Conservation (phyloP, 1,139 yeast genomes). For the Suhomyces maxii region DNA sequence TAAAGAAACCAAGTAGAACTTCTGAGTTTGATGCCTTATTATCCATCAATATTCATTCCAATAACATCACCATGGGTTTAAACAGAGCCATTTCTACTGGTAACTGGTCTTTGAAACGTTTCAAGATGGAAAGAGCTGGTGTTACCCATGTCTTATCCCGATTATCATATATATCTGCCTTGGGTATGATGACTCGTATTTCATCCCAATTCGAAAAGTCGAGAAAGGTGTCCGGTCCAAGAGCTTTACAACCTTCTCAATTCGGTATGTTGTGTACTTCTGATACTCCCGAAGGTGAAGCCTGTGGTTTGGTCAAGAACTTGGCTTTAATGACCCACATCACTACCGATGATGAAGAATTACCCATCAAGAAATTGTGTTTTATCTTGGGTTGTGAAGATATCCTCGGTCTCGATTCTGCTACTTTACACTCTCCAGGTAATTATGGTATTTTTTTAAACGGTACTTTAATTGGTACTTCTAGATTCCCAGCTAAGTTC, state of each 20-base stretch:
- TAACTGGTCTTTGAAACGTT: constrained; percentile 97
- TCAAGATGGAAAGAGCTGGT: constrained; percentile 99
- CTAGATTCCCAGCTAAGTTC: constrained; percentile 80
- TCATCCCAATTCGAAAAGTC: constrained; percentile 98
- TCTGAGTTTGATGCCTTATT: constrained; percentile 92
- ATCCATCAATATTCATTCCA: constrained; percentile 86
- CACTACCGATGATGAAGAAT: constrained; percentile 97
- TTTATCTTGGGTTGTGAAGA: constrained; percentile 88
- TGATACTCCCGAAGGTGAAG: constrained; percentile 99
- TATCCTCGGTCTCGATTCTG: constrained; percentile 76
- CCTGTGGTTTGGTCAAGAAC: constrained; percentile 97
- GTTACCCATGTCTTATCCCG: constrained; percentile 95
- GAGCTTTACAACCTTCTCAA: constrained; percentile 98
- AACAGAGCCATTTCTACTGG: constrained; percentile 98
- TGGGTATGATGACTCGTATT: constrained; percentile 99
- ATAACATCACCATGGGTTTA: constrained; percentile 90
- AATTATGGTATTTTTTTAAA: constrained; percentile 85
- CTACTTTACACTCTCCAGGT: constrained; percentile 72
- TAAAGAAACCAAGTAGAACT: constrained; percentile 92
- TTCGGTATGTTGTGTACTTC: constrained; percentile 99
- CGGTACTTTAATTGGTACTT: constrained; percentile 91
- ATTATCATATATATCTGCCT: constrained; percentile 87
- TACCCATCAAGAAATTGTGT: constrained; percentile 76
- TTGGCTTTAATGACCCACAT: constrained; percentile 98
- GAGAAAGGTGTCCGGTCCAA: constrained; percentile 96